Base-by-base conservation (phyloP, 139 green algal species). In the Chlorella sorokiniana region DNA sequence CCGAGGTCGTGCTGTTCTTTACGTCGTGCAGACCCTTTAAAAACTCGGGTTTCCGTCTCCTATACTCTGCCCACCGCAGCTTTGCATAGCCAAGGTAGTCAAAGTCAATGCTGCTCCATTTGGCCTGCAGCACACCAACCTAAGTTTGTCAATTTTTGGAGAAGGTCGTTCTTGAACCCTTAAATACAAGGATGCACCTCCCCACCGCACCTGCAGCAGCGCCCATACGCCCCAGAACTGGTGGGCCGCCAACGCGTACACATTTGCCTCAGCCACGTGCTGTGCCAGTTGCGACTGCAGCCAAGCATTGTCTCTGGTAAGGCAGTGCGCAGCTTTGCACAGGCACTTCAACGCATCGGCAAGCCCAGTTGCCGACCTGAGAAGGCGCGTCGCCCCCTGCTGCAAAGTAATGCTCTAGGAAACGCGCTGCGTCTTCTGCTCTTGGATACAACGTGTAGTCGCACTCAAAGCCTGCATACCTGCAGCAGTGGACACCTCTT, bases 161-260 rank as follows among this genome's bases (percentile, higher is more conserved):
- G 14, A 22, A 68, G n/a, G n/a, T 25, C n/a, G 7, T n/a, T n/a
- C 64, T 48, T 33, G 41, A n/a, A n/a, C n/a, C n/a, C n/a, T n/a
- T n/a, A n/a, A n/a, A n/a, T n/a, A n/a, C n/a, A n/a, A n/a, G n/a
- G n/a, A n/a, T n/a, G n/a, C n/a, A n/a, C n/a, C n/a, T n/a, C n/a
- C n/a, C 40, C 38, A 3, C 14, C 71, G 84, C 35, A 80, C 88
- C 81, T 98, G 95, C 3, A 98, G 85, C 31, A 97, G 77, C 1
- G 86, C 82, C 96, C 96, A 99, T 0, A 96, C 69, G n/a, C 92
- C 94, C 96, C 96, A 99, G 76, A 92, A 98, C n/a, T 94, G 74
- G 69, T 99, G 96, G 1, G 92, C 92, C 5, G 89, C 94, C 14
- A 98, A 88, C 0, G 94, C 84, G 80, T 90, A 98, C 11, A 91